Base-by-base conservation (phyloP, 108 stramenopile genomes). In the Skeletonema marinoi region DNA sequence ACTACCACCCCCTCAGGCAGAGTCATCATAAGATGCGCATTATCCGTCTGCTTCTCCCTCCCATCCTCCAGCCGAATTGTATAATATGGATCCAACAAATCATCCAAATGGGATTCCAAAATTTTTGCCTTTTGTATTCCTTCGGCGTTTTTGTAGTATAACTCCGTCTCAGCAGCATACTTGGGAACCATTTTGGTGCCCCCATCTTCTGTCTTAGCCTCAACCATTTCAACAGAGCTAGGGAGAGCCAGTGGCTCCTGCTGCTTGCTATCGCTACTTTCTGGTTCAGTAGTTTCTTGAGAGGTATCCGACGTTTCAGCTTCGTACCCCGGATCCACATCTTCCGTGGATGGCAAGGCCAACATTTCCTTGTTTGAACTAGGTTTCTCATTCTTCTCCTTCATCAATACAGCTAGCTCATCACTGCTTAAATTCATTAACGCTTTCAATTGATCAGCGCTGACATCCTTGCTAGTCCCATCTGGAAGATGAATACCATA, bases 1-100 rank as follows among this genome's bases (percentile, higher is more conserved):
- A 7, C 54, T 0, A 5, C 25, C 19, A 2, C 9, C 54, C 54
- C 54, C 25, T 25, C 54, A 4, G 44, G 44, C 54, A 21, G 29
- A 56, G 25, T 70, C n/a, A 81, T 19, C 17, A 50, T 44, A 29
- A 82, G 60, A 50, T 82, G 82, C 1, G 82, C 75, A 71, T 82
- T 82, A 61, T 82, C 82, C 14, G 86, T 87, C 80, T 87, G 86
- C 66, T 87, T 87, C 68, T 87, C 86, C 41, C 66, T 75, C 68
- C 86, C 86, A 48, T 80, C 78, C 25, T 72, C 67, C 32, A 87
- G 44, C 13, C 65, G 63, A 3, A 87, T 68, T 3, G 79, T 66
- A 32, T 87, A 87, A 62, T 84, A 87, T 33, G 86, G 83, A 25
- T 77, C 83, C 48, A 87, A 29, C 67, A 81, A 44, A 80, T 87